phyloP scores from a whole-genome alignment of 768 basidiomycete species.

The Pisolithus sp. region DNA sequence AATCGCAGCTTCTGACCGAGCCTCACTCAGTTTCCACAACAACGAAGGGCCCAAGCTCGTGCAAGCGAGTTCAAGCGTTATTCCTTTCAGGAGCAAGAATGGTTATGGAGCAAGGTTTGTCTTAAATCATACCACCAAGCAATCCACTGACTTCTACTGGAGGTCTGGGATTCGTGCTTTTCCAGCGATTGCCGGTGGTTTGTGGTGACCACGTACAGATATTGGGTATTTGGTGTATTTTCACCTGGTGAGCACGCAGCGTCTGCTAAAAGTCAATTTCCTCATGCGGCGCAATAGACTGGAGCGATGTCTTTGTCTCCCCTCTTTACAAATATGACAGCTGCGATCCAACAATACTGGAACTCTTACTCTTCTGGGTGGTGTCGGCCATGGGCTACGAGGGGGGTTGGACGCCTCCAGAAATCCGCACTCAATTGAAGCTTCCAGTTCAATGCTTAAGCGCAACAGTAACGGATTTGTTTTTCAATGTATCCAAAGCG shows the following conservation, averaged over 20 bases:
- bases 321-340: conserved; percentile 37
- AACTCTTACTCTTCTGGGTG: conserved; percentile 50
- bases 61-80: conserved; percentile 1
- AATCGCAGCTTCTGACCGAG: neutral
- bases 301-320: conserved; percentile 48
- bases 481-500: conserved; percentile 15
- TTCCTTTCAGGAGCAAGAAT: conserved; percentile 33
- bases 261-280: neutral
- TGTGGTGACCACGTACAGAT: conserved; percentile 37
- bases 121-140: neutral
- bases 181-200: conserved; percentile 32
- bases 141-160: conserved; percentile 4
- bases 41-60: conserved; percentile 7
- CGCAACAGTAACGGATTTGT: conserved; percentile 23
- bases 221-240: conserved; percentile 40
- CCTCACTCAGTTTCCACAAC: conserved; percentile 14
- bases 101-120: conserved; percentile 50
- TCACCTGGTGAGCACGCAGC: conserved; percentile 26
- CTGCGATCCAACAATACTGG: conserved; percentile 41
- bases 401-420: conserved; percentile 25
- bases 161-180: conserved; percentile 38
- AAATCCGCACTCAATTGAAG: conserved; percentile 14
- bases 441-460: conserved; percentile 19
- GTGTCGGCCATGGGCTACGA: conserved; percentile 42
- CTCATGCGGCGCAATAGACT: conserved; percentile 32